Evolutionary conservation across 768 basidiomycete species (phyloP), one percentile per base, ranked within the genome.

Genomic region (Suillus clintonianus): DNA sequence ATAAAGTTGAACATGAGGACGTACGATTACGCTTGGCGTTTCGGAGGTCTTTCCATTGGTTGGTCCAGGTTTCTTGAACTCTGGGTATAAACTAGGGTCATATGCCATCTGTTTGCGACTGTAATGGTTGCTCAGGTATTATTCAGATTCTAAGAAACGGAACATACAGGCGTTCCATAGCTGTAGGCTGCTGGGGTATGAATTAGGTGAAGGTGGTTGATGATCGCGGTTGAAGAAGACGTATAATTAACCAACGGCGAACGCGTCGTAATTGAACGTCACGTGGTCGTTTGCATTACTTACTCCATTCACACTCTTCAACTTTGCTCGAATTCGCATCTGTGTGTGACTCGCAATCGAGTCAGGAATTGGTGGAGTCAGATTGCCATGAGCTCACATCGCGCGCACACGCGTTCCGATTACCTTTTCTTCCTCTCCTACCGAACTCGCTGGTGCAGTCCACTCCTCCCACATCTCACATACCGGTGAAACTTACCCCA

Each of bases 381-480:
- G 50, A 17, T 32, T 4, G 8, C 39, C 24, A 41, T 57, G 56
- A 41, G 56, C 17, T 57, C 56, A 17, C 9, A 41, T 13, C 39
- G 39, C 27, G 39, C 17, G 4, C 19, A 19, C 15, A 56, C 36
- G 24, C 83, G 85, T 2, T 70, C 77, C 4, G 85, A 89, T 65
- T 92, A 91, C 68, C 68, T 65, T 6, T 91, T 84, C 70, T 85
- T 85, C 64, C 80, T 90, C 27, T 71, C 80, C 14, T 88, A 91
- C 70, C 82, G 83, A 61, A 91, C 90, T 47, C 83, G 90, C 74
- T 92, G 90, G 90, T 90, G 55, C 62, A 37, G 43, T 32, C 65
- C 55, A 64, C 34, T 60, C 15, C 65, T 39, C 61, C 19, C 24
- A 62, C 8, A 48, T 47, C n/a, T 59, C 45, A 56, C 24, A 34